Evolutionary conservation across 805 yeast genomes (phyloP).

Genomic region (Diddensiella santjacobensis): DNA sequence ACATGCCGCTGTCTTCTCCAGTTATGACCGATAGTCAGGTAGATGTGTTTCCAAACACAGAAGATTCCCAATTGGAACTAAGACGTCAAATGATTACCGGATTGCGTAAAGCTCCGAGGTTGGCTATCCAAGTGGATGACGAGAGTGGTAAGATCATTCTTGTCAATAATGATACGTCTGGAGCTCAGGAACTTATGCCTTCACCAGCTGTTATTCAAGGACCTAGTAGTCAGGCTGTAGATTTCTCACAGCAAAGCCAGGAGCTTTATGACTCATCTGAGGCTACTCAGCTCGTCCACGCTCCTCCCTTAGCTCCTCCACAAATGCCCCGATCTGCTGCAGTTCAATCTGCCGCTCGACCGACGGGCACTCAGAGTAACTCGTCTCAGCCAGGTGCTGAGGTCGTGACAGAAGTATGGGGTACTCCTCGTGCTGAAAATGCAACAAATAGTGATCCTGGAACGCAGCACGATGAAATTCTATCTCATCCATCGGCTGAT

Average conservation of each 20-base stretch:
- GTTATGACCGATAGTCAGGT: background rate
- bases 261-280: constrained; percentile 1
- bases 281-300: constrained; percentile 5
- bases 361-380: background rate
- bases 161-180: background rate
- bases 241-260: background rate
- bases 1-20: background rate
- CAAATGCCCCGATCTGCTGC: background rate
- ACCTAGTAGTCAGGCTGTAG: background rate
- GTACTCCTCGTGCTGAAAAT: background rate
- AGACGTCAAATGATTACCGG: background rate
- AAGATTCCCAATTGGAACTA: background rate
- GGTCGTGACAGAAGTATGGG: constrained; percentile 3
- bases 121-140: background rate
- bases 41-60: background rate
- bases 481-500: background rate
- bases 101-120: background rate
- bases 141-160: background rate
- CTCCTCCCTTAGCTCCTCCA: background rate
- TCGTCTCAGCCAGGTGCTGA: background rate
- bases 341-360: background rate
- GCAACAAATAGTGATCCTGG: constrained; percentile 4
- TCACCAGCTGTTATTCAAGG: background rate
- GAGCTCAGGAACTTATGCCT: background rate
- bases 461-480: constrained; percentile 1